Conservation (phyloP, 495 filamentous ascomycete genomes). For the Aspergillus campestris region DNA sequence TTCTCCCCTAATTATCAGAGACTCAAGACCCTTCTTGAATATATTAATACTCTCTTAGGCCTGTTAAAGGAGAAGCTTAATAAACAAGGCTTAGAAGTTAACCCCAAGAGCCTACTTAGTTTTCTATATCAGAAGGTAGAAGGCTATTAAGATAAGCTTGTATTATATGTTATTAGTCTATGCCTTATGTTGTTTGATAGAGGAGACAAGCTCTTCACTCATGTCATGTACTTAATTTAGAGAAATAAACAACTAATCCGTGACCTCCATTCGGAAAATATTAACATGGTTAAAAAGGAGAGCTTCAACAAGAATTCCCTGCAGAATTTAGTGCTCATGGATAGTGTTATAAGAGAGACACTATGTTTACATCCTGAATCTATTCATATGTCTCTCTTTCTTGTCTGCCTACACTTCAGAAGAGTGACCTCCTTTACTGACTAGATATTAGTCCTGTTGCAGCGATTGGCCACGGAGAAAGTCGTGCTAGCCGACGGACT, state of each 20-base stretch:
- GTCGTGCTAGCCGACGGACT: slow-evolving; percentile 1
- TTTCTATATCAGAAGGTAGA: background rate
- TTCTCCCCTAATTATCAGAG: background rate
- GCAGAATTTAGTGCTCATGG: background rate
- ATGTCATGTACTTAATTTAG: background rate
- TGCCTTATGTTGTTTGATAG: background rate
- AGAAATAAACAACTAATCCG: background rate
- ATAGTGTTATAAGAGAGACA: background rate
- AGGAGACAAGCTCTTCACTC: background rate
- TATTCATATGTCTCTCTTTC: background rate
- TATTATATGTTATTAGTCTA: background rate
- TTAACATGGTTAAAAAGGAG: background rate
- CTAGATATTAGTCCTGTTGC: background rate
- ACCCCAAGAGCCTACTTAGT: background rate
- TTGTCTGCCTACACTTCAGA: background rate
- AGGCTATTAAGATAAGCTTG: background rate
- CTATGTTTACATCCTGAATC: background rate
- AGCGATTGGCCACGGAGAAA: background rate
- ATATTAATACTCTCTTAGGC: background rate
- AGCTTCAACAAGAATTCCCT: background rate
- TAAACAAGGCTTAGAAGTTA: background rate
- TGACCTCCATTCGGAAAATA: background rate
- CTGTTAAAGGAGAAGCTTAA: background rate
- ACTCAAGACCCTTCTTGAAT: background rate
- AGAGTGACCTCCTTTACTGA: background rate